Percentiles rank a stretch among this genome's conserved stretches.
Conservation (phyloP, 225 moss, liverwort and hornwort species). For the Pleurozium schreberi region DNA sequence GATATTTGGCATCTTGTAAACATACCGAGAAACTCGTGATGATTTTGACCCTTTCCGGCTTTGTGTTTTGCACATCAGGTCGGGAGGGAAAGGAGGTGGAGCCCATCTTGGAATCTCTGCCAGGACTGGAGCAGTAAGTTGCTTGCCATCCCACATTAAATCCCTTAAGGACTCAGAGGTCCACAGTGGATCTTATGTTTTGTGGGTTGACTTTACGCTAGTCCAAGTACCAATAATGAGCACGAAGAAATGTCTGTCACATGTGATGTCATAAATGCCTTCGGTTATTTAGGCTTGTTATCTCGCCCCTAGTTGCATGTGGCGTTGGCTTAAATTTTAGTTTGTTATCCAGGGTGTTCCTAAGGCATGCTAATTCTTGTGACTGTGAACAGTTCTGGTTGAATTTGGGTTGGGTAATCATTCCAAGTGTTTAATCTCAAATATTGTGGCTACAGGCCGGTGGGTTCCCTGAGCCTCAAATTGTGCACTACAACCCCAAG, state of each 20-base stretch:
- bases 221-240: not conserved
- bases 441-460: constrained; percentile 49
- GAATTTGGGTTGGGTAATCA: not conserved
- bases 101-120: constrained; percentile 78
- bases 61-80: constrained; percentile 26
- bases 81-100: constrained; percentile 79
- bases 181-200: not conserved
- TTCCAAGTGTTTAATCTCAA: not conserved
- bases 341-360: not conserved
- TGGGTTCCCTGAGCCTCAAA: constrained; percentile 88
- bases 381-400: not conserved
- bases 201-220: not conserved
- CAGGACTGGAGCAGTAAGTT: constrained; percentile 84
- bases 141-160: not conserved
- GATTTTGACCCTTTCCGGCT: not conserved
- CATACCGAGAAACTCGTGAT: not conserved
- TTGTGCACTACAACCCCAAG: constrained; percentile 96
- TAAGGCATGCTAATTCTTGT: not conserved
- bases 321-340: not conserved
- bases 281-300: not conserved
- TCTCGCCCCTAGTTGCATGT: not conserved
- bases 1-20: not conserved
- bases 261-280: not conserved
- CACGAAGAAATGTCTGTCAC: not conserved
- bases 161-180: not conserved